A percentile compares a stretch with the other conserved stretches of the same genome.
phyloP scores from a whole-genome alignment of 108 stramenopile species.

The Nitzschia putrida region DNA sequence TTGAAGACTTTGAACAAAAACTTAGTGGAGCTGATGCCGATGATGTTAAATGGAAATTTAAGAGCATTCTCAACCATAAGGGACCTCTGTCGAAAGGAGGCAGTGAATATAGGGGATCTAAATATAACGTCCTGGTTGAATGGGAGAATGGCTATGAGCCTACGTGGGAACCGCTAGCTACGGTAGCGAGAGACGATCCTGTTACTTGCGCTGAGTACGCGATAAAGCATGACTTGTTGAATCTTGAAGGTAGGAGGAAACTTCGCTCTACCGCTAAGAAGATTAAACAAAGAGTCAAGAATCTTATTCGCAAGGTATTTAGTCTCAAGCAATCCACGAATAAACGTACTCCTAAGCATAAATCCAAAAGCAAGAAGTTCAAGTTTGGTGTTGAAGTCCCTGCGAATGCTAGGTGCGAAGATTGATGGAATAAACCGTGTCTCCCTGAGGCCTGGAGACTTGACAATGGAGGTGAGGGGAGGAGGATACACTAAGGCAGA shows the following conservation, averaged over 20 bases:
- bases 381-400: constrained; percentile 40
- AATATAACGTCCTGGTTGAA: constrained; percentile 7
- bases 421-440: background rate
- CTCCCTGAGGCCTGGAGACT: background rate
- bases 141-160: constrained; percentile 25
- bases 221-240: constrained; percentile 27
- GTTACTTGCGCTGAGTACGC: constrained; percentile 40
- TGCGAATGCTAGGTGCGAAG: constrained; percentile 10
- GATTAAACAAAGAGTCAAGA: background rate
- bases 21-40: background rate
- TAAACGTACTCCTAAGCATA: too few species aligned
- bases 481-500: constrained; percentile 8
- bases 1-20: too few species aligned
- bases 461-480: background rate
- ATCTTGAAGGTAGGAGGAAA: constrained; percentile 42
- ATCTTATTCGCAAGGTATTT: background rate
- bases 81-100: constrained; percentile 5
- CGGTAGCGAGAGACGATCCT: too few species aligned
- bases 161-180: too few species aligned
- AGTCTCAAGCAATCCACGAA: constrained; percentile 1
- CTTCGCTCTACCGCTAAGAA: constrained; percentile 3
- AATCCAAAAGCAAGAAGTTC: background rate
- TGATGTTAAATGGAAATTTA: background rate
- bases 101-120: constrained; percentile 2
- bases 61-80: constrained; percentile 18